Evolutionary conservation across 768 basidiomycete genomes (phyloP).

Genomic region (Hygrocybe punicea): DNA sequence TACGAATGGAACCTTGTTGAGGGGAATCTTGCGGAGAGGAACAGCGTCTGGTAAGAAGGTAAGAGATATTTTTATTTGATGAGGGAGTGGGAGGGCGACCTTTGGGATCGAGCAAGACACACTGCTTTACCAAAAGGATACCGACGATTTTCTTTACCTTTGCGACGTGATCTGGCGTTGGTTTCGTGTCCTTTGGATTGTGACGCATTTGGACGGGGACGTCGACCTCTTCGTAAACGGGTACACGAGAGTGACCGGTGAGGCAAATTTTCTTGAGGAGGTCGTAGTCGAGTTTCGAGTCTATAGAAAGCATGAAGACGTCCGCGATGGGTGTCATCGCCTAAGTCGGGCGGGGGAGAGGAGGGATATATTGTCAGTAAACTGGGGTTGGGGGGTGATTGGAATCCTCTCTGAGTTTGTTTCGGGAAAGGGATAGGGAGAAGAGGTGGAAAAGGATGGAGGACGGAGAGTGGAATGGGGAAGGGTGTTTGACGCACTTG

Average conservation of each 20-base stretch:
- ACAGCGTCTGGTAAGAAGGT: constrained; percentile 55
- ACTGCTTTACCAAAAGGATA: constrained; percentile 85
- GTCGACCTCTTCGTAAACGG: constrained; percentile 76
- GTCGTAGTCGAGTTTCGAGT: constrained; percentile 77
- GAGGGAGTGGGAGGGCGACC: constrained; percentile 29
- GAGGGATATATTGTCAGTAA: too few species aligned
- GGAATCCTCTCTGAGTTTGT: background rate
- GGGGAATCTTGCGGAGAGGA: constrained; percentile 75
- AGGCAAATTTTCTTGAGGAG: constrained; percentile 71
- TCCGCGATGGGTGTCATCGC: constrained; percentile 79
- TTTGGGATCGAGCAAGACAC: constrained; percentile 83
- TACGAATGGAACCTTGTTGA: constrained; percentile 84
- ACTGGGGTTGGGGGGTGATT: too few species aligned
- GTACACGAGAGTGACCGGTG: constrained; percentile 81
- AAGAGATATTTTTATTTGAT: background rate
- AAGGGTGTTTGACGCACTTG: constrained; percentile 40
- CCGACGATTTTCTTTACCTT: constrained; percentile 82
- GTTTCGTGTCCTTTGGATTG: background rate
- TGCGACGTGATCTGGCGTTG: constrained; percentile 32
- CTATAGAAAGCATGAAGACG: constrained; percentile 87
- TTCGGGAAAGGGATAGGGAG: background rate
- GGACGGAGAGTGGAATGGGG: background rate
- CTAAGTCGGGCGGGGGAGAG: constrained; percentile 29
- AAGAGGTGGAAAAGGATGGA: background rate
- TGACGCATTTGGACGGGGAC: constrained; percentile 37